Percentiles rank a stretch among this genome's conserved stretches.
Evolutionary conservation across 139 green algal genomes (phyloP).

Genomic region (Chlamydomonas applanata): DNA sequence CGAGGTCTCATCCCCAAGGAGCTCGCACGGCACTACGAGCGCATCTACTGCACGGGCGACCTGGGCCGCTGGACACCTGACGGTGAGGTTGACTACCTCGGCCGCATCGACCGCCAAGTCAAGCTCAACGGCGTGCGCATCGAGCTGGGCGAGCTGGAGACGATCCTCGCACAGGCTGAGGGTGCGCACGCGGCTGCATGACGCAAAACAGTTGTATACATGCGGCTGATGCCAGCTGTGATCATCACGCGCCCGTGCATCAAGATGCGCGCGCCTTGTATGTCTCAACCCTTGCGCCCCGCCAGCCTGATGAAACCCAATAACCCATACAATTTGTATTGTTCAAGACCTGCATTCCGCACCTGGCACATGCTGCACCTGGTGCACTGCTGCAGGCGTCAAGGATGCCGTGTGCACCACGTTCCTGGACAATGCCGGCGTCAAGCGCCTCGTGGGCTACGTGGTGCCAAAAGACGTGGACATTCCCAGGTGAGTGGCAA

Average conservation of each 20-base stretch:
- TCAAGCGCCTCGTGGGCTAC: slow-evolving; percentile 27
- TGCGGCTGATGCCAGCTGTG: too few relatives aligned
- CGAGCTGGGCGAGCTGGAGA: slow-evolving; percentile 62
- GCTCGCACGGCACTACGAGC: background rate
- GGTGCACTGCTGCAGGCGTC: too few relatives aligned
- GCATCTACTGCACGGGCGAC: background rate
- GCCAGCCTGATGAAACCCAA: too few relatives aligned
- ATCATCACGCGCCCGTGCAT: too few relatives aligned
- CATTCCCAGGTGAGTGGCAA: slow-evolving; percentile 9
- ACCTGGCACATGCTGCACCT: too few relatives aligned
- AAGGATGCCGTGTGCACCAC: background rate
- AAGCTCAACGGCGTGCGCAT: slow-evolving; percentile 55
- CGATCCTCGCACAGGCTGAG: background rate
- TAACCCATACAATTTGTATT: too few relatives aligned
- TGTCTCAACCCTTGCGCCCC: too few relatives aligned
- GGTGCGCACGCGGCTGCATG: background rate
- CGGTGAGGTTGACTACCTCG: slow-evolving; percentile 28
- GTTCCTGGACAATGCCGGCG: background rate
- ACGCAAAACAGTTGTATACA: too few relatives aligned
- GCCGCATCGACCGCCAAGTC: slow-evolving; percentile 44
- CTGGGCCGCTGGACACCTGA: background rate
- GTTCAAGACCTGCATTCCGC: too few relatives aligned
- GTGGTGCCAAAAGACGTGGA: slow-evolving; percentile 3
- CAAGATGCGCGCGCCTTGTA: too few relatives aligned
- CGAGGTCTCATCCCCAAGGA: background rate